phyloP scores from a whole-genome alignment of 2,329 filamentous ascomycete species.

The Fonsecaea pedrosoi region DNA sequence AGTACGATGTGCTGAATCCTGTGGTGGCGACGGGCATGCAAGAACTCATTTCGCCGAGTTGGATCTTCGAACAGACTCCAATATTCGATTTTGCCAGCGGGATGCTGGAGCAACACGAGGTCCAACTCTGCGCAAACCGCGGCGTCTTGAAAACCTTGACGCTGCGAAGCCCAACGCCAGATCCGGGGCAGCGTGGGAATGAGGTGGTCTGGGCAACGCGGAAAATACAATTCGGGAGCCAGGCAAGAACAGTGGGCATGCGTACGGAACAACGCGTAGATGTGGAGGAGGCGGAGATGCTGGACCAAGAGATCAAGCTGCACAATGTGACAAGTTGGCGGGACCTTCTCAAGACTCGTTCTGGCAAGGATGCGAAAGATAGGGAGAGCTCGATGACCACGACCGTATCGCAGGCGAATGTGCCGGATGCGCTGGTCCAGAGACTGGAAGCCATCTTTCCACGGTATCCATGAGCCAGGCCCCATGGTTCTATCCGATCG shows the following conservation, averaged over 20 bases:
- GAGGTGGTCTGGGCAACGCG: slow-evolving; percentile 11
- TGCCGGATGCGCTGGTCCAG: slow-evolving; percentile 17
- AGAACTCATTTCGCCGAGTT: slow-evolving; percentile 35
- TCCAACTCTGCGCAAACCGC: slow-evolving; percentile 33
- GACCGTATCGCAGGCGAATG: background rate
- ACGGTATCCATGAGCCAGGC: background rate
- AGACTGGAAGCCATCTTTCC: slow-evolving; percentile 28
- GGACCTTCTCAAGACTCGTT: background rate
- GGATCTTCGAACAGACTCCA: slow-evolving; percentile 39
- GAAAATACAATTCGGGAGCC: background rate
- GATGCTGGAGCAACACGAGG: slow-evolving; percentile 25
- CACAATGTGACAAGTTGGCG: slow-evolving; percentile 21
- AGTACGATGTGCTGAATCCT: slow-evolving; percentile 15
- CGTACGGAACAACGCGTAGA: background rate
- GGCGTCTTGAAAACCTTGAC: slow-evolving; percentile 27
- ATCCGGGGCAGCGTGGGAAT: background rate
- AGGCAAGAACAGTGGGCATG: background rate
- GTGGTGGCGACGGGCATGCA: slow-evolving; percentile 29
- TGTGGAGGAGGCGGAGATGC: slow-evolving; percentile 2
- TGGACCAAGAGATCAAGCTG: slow-evolving; percentile 13
- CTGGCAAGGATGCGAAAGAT: background rate
- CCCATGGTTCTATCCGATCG: background rate
- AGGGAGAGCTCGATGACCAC: background rate
- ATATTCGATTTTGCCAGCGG: slow-evolving; percentile 35
- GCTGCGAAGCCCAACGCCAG: slow-evolving; percentile 4